Conservation (phyloP, 345 rosid genomes). For the Eucalyptus victrix region DNA sequence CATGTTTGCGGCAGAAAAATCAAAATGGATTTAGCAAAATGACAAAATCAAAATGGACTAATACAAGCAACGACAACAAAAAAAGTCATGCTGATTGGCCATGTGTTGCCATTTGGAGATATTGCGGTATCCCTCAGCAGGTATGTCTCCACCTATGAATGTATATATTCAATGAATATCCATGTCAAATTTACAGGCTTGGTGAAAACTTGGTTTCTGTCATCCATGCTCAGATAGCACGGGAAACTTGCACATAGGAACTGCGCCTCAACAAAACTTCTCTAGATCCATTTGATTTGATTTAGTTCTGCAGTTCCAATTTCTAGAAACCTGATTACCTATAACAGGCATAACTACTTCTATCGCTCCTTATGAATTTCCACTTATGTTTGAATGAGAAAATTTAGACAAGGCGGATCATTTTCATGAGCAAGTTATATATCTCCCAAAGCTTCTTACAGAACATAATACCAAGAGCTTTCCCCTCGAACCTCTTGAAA, state of each 20-base stretch:
- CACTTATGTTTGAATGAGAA: background rate
- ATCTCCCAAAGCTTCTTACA: background rate
- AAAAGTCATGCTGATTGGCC: background rate
- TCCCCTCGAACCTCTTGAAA: background rate
- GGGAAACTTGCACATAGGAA: background rate
- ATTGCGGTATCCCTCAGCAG: background rate
- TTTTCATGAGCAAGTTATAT: background rate
- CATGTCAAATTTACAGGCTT: background rate
- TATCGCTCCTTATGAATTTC: background rate
- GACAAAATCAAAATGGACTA: background rate
- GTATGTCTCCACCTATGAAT: background rate
- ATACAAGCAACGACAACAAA: background rate
- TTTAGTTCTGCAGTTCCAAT: background rate
- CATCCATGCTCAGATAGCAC: background rate
- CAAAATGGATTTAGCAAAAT: background rate
- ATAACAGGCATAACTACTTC: background rate
- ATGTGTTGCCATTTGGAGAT: background rate
- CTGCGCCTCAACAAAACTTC: background rate
- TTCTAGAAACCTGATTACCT: background rate
- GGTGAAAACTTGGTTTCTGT: background rate
- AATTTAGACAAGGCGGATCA: background rate
- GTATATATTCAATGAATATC: background rate
- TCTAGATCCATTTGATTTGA: background rate
- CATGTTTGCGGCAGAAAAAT: background rate
- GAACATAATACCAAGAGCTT: background rate